Base-by-base conservation (phyloP, 2,329 filamentous ascomycete genomes). In the Cladosporium sp. region DNA sequence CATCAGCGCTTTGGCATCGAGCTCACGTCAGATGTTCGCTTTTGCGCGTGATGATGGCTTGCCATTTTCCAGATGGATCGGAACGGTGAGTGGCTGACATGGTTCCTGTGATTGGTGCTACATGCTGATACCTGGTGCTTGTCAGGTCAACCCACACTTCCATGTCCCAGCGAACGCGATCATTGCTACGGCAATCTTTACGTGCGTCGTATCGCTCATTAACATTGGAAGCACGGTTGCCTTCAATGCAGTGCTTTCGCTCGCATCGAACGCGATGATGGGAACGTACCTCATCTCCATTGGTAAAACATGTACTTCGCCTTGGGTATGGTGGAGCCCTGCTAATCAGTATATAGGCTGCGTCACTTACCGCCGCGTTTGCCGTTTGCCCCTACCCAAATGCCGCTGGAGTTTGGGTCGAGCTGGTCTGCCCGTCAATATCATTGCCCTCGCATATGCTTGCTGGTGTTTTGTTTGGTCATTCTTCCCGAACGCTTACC, bases 191-290 rank as follows among this genome's bases (percentile, higher is more conserved):
- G 38, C 54, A 12, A 33, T 57, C 20, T 57, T 59, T 45, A 55
- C 57, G 22, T 49, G 47, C 18, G 38, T 63, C 19, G 54, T 68
- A 7, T 59, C 62, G n/a, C 53, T 69, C 8, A 62, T 70, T 35
- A 67, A 64, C 22, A 55, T 68, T 30, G 60, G 59, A 30, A 64
- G 61, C 39, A 69, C 64, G 25, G 64, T 67, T 12, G 69, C 68
- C 9, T 66, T 76, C 46, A 65, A 67, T 49, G 69, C 69, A 36
- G 69, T 72, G 40, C 64, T 75, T 19, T 68, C 69, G 6, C 61
- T 75, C 9, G 64, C 64, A 3, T 64, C 68, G 3, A 65, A 59
- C 20, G 68, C 70, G 4, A 61, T 71, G 16, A 65, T 76, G 54
- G 62, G 63, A 1, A 65, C 72, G n/a, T 72, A 72, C 53, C 65